phyloP scores from a whole-genome alignment of 345 rosid species.

The Bruguiera sexangula region DNA sequence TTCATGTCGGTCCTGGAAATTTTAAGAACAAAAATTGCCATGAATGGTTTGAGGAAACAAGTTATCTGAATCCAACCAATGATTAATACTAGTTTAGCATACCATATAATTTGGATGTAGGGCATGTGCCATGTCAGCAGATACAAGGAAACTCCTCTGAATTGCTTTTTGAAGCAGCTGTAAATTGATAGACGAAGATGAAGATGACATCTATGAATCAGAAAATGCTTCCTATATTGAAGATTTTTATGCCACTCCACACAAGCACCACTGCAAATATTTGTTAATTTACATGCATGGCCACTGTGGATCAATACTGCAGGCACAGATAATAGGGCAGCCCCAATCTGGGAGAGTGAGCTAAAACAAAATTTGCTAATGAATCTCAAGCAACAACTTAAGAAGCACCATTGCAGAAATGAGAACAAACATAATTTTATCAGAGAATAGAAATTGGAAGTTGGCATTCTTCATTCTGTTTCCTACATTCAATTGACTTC shows the following conservation, averaged over 20 bases:
- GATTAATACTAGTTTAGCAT: slow-evolving; percentile 7
- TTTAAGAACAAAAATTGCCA: slow-evolving; percentile 12
- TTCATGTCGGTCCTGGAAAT: slow-evolving; percentile 84
- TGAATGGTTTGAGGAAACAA: slow-evolving; percentile 10
- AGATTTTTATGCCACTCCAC: neutral
- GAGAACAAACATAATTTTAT: neutral
- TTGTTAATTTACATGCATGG: neutral
- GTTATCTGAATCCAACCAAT: slow-evolving; percentile 7
- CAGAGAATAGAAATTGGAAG: no score
- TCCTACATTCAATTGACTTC: no score
- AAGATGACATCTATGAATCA: neutral
- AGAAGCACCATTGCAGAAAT: neutral
- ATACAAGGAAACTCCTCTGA: slow-evolving; percentile 83
- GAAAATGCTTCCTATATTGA: neutral
- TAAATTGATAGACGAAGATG: slow-evolving; percentile 13
- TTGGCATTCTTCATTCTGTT: no score
- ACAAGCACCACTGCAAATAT: neutral
- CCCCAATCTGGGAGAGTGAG: neutral
- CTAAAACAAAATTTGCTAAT: neutral
- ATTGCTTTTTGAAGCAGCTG: slow-evolving; percentile 84
- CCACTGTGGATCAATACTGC: neutral
- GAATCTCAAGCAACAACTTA: neutral
- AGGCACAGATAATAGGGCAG: neutral
- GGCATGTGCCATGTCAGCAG: slow-evolving; percentile 99
- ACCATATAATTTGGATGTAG: slow-evolving; percentile 92